Evolutionary conservation across 345 rosid genomes (phyloP), one percentile per base, ranked within the genome.

Genomic region (Hypericum androsaemum): DNA sequence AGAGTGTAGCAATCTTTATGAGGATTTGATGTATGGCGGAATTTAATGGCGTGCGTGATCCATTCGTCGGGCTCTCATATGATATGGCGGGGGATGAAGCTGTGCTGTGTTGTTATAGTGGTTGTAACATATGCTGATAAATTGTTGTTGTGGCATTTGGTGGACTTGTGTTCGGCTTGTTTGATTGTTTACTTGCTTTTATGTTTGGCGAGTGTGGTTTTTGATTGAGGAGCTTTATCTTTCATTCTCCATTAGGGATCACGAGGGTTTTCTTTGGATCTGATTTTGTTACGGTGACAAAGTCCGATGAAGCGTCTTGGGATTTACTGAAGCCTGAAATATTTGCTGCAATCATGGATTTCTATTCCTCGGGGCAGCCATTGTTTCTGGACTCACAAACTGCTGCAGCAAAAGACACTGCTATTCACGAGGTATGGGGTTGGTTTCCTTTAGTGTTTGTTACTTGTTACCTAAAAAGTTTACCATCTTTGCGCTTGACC

Each of bases 301-400:
- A 92, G 57, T 77, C 88, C 39, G 95, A 92, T 52, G 95, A 92
- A 54, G 50, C 68, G 12, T 64, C 90, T 10, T 92, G 97, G 98
- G 97, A 92, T 60, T 32, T 83, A 8, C 76, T 92, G 35, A 83
- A 83, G 70, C 96, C 97, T 68, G 94, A 92, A 65, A 67, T 85
- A 8, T 88, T 92, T 77, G 97, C 95, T 5, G 95, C 78, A 10
- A 78, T 92, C 22, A 88, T 83, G 97, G 98, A 92, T 57, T 92
- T 92, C 53, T 88, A 92, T 72, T 78, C 97, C 50, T 88, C 95
- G 61, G 94, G 90, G 32, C 80, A 80, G 68, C 73, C 95, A 50
- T 72, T 92, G 69, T 88, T 92, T 80, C 63, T 80, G 7, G 97
- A 88, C 64, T 64, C 88, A 0, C 62, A 81, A 71, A 62, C 79